Base-by-base conservation (phyloP, 2,329 filamentous ascomycete genomes). In the Clathrospora elynae region DNA sequence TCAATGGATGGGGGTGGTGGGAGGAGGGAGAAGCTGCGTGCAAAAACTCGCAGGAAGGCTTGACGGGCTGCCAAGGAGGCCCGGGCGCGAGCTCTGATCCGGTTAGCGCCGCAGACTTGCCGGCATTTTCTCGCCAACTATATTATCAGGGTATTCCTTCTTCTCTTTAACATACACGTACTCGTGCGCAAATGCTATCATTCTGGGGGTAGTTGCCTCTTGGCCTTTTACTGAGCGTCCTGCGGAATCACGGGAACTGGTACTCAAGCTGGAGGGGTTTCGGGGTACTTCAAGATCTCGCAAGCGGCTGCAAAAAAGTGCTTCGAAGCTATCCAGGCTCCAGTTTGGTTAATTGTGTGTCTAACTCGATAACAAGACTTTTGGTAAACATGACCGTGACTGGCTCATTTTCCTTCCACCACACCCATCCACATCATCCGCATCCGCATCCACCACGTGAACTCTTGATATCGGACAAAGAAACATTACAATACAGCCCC, bases 1-100 rank as follows among this genome's bases (percentile, higher is more conserved):
- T 57, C 61, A 65, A 64, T 65, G 59, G 62, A 61, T 64, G 57
- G 49, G 49, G 53, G 53, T 56, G 51, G 49, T 40, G 48, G 51
- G 59, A 53, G 55, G 53, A 53, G 53, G 48, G 51, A 61, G 55
- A 53, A 57, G 53, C 45, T 51, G 60, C 44, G 50, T 49, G 49
- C 44, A 52, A 52, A 52, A 49, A 49, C 46, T 52, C 46, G 45
- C 44, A 45, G n/a, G 49, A 51, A 51, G 49, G 49, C 45, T 51
- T 49, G 49, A 50, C 48, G 39, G 50, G 54, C 54, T 53, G 46
- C 44, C 43, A 51, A 49, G 54, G 23, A 49, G 38, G 49, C 36
- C 49, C 37, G 40, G 50, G 55, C 55, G 54, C 41, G 43, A 40
- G 41, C 42, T 49, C 43, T 36, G 23, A 39, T 49, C 26, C 28